These are phyloP conservation scores for Amanita polypyramis DNA, from an alignment of 768 basidiomycete species.

Conservation along the genomic window DNA sequence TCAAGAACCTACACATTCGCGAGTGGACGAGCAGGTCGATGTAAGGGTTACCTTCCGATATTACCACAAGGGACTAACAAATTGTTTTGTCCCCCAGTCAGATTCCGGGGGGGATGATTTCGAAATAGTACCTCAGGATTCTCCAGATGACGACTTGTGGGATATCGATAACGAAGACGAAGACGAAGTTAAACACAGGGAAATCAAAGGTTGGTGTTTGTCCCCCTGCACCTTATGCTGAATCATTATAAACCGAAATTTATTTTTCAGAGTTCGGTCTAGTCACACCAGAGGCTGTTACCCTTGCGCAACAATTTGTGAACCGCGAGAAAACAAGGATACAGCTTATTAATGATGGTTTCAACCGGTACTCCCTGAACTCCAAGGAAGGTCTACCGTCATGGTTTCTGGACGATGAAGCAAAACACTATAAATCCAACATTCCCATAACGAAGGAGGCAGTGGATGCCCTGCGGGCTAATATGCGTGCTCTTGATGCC, in stretches of 20 bases:
- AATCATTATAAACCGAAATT: constrained; percentile 3
- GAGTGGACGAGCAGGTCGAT: constrained; percentile 12
- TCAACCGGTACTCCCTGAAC: constrained; percentile 87
- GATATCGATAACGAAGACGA: constrained; percentile 70
- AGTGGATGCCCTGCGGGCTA: constrained; percentile 70
- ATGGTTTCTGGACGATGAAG: constrained; percentile 98
- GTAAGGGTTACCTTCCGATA: not conserved
- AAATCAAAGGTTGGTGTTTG: constrained; percentile 50
- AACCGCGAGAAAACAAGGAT: constrained; percentile 87
- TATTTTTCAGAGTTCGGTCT: constrained; percentile 60
- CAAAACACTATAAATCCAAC: constrained; percentile 87
- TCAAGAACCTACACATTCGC: constrained; percentile 17
- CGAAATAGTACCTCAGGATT: constrained; percentile 61
- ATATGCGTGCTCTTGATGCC: constrained; percentile 89
- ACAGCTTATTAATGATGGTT: constrained; percentile 87
- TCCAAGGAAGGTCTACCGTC: constrained; percentile 85
- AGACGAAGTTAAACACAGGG: constrained; percentile 53
- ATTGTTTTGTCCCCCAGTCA: not conserved
- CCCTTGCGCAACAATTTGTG: constrained; percentile 82
- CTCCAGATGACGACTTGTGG: constrained; percentile 58
- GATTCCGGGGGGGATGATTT: constrained; percentile 40
- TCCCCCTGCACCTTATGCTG: not conserved
- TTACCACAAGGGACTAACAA: not conserved
- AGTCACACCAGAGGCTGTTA: constrained; percentile 81
- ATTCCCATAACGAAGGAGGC: constrained; percentile 98